Percentiles rank a stretch among this genome's conserved stretches.
phyloP scores from a whole-genome alignment of 441 rosid genomes.

The Hura crepitans region DNA sequence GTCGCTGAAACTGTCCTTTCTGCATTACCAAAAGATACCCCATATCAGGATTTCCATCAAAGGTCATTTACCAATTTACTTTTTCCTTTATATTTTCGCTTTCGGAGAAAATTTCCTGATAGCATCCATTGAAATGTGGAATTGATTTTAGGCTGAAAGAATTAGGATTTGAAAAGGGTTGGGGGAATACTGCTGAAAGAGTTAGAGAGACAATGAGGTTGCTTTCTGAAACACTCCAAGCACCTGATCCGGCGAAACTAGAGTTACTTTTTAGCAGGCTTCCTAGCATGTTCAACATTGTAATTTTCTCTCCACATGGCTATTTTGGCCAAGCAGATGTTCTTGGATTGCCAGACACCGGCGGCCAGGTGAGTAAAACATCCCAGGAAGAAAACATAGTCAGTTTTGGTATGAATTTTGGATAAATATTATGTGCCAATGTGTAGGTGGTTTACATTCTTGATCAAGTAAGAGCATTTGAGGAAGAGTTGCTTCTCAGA shows the following conservation, averaged over 20 bases:
- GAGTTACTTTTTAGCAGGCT: constrained; percentile 60
- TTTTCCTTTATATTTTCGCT: neutral
- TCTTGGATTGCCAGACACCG: constrained; percentile 92
- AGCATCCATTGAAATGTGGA: neutral
- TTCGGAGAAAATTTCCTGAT: neutral
- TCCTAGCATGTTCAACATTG: constrained; percentile 73
- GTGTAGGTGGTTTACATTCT: constrained; percentile 84
- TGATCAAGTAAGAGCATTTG: constrained; percentile 93
- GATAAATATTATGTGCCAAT: neutral
- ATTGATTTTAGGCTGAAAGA: constrained; percentile 55
- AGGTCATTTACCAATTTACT: constrained; percentile 35
- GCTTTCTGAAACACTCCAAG: constrained; percentile 68
- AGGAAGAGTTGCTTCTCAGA: constrained; percentile 69
- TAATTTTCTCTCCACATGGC: constrained; percentile 88
- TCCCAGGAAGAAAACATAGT: neutral
- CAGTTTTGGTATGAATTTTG: neutral
- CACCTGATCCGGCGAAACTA: constrained; percentile 58
- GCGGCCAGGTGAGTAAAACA: constrained; percentile 61
- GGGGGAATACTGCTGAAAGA: constrained; percentile 76
- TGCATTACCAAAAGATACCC: constrained; percentile 44
- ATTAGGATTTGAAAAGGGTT: constrained; percentile 80
- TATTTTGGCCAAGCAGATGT: constrained; percentile 87
- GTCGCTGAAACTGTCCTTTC: constrained; percentile 48
- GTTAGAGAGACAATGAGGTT: constrained; percentile 61
- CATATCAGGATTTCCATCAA: constrained; percentile 51